Evolutionary conservation across 495 filamentous ascomycete genomes (phyloP).

Genomic region (Letharia columbiana): DNA sequence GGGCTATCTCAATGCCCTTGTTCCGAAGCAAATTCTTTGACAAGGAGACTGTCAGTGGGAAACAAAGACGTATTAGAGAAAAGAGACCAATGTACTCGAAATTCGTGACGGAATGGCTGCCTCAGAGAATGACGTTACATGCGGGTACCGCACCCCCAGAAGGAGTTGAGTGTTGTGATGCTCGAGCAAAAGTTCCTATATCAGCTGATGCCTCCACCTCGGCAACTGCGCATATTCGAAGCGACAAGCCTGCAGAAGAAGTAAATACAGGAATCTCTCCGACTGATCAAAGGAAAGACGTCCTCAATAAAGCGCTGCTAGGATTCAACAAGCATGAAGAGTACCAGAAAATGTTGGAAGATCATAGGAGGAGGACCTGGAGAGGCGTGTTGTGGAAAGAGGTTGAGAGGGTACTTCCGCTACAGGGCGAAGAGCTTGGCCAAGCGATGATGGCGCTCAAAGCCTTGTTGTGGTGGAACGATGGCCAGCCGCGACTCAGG

Average conservation of each 20-base stretch:
- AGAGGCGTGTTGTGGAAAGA: constrained; percentile 24
- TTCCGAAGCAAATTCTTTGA: constrained; percentile 22
- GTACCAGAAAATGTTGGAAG: constrained; percentile 13
- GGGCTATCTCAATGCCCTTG: constrained; percentile 41
- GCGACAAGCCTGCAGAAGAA: neutral
- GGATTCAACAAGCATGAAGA: constrained; percentile 24
- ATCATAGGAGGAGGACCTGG: constrained; percentile 14
- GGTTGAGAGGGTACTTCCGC: constrained; percentile 18
- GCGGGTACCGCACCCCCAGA: neutral
- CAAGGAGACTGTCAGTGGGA: neutral
- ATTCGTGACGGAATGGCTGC: constrained; percentile 1
- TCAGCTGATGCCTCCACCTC: neutral
- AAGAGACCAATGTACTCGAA: constrained; percentile 6
- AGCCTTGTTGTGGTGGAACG: neutral
- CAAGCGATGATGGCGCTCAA: constrained; percentile 14
- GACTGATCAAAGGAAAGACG: neutral
- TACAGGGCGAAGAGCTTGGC: constrained; percentile 13
- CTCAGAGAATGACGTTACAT: neutral
- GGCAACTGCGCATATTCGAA: neutral
- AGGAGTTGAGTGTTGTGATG: neutral
- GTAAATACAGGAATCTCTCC: neutral
- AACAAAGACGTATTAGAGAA: neutral
- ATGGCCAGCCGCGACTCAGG: neutral
- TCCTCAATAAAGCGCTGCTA: constrained; percentile 24
- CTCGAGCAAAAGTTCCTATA: neutral